A percentile compares a stretch with the other conserved stretches of the same genome.
Evolutionary conservation across 2,329 filamentous ascomycete species (phyloP).

Genomic region (Colletotrichum falcatum): DNA sequence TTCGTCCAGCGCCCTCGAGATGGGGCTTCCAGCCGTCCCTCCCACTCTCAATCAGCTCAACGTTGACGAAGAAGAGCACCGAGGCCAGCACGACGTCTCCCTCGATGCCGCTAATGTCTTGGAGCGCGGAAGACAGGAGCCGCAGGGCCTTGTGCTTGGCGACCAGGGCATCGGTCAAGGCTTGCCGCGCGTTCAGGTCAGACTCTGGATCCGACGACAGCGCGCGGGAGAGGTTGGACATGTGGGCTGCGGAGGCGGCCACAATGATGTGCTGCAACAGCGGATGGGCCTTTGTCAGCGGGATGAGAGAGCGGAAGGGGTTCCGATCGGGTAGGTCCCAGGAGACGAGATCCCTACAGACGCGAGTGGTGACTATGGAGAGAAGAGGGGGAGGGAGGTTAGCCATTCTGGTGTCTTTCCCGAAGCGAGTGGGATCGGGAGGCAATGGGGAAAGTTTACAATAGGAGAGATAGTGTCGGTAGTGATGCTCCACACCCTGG

Average conservation of each 20-base stretch:
- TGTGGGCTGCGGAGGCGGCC: slow-evolving; percentile 61
- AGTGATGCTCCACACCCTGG: slow-evolving; percentile 65
- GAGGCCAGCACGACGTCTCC: slow-evolving; percentile 59
- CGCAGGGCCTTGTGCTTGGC: slow-evolving; percentile 60
- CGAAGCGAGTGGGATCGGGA: slow-evolving; percentile 25
- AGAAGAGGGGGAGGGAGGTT: slow-evolving; percentile 20
- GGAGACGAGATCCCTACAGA: slow-evolving; percentile 66
- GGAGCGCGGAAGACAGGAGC: slow-evolving; percentile 55
- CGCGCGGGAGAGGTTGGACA: slow-evolving; percentile 56
- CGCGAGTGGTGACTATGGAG: slow-evolving; percentile 60
- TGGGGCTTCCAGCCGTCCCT: slow-evolving; percentile 61
- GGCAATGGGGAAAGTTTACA: slow-evolving; percentile 48
- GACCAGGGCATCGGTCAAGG: slow-evolving; percentile 58
- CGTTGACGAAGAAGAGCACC: slow-evolving; percentile 62
- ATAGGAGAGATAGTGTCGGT: slow-evolving; percentile 57
- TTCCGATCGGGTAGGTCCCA: slow-evolving; percentile 58
- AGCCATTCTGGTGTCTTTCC: slow-evolving; percentile 26
- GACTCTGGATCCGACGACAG: slow-evolving; percentile 43
- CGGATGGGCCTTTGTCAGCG: slow-evolving; percentile 55
- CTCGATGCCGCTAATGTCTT: slow-evolving; percentile 50
- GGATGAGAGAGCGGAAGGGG: slow-evolving; percentile 60
- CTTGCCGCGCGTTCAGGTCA: slow-evolving; percentile 44
- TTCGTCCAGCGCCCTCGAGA: slow-evolving; percentile 58
- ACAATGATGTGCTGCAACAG: slow-evolving; percentile 61
- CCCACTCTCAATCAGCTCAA: slow-evolving; percentile 63